Conservation (phyloP, 495 filamentous ascomycete genomes). For the Neurospora pannonica region DNA sequence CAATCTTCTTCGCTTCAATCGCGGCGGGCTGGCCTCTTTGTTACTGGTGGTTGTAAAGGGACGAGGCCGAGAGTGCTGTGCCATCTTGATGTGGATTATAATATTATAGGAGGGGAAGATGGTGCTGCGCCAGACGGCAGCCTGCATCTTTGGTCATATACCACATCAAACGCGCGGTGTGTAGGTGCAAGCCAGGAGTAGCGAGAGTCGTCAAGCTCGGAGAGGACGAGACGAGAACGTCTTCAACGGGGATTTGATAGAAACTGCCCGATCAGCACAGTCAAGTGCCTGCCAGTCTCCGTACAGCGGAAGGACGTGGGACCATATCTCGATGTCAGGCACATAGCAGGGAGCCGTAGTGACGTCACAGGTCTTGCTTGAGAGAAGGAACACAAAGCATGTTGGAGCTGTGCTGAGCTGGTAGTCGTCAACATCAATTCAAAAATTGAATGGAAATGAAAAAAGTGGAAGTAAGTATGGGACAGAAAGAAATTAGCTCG, state of each 20-base stretch:
- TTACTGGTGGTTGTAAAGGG: neutral
- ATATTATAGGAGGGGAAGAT: neutral
- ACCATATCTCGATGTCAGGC: neutral
- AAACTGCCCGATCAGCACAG: too few species aligned
- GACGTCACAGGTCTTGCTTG: neutral
- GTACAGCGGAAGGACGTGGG: neutral
- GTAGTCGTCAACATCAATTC: neutral
- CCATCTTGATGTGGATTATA: neutral
- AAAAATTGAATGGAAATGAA: neutral
- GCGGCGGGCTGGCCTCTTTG: conserved; percentile 9
- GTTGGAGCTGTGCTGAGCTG: neutral
- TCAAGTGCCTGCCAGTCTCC: too few species aligned
- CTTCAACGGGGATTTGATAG: too few species aligned
- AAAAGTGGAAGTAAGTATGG: too few species aligned
- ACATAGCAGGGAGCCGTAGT: neutral
- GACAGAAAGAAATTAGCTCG: too few species aligned
- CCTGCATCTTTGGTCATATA: neutral
- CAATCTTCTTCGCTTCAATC: conserved; percentile 10
- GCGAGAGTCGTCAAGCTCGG: neutral
- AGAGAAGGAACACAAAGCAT: neutral
- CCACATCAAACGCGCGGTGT: neutral
- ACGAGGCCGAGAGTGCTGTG: neutral
- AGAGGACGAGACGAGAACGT: neutral
- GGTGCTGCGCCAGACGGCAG: neutral
- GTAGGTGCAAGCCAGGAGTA: neutral